These are phyloP conservation scores for Suillus hirtellus DNA, from an alignment of 768 basidiomycete genomes.

Conservation along the genomic window DNA sequence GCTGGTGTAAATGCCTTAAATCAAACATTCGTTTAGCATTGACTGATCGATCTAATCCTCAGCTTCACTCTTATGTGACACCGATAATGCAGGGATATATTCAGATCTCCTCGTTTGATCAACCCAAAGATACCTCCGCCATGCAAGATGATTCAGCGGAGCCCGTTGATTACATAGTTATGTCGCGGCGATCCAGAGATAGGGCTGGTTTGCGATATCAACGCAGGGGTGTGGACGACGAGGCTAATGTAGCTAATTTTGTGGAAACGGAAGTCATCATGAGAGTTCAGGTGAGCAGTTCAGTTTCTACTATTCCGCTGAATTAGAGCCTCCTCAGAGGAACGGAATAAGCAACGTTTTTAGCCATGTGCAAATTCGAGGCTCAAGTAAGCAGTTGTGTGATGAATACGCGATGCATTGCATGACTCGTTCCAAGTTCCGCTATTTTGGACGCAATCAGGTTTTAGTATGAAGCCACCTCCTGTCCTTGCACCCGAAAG, in stretches of 20 bases:
- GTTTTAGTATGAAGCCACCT: slow-evolving; percentile 85
- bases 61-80: slow-evolving; percentile 83
- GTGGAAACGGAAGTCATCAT: slow-evolving; percentile 93
- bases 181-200: slow-evolving; percentile 85
- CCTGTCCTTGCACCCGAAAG: slow-evolving; percentile 75
- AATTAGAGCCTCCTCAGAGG: slow-evolving; percentile 44
- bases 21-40: slow-evolving; percentile 2
- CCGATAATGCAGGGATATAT: slow-evolving; percentile 95
- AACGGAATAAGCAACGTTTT: slow-evolving; percentile 78
- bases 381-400: slow-evolving; percentile 63
- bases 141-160: slow-evolving; percentile 40
- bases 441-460: slow-evolving; percentile 88
- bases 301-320: background rate
- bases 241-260: slow-evolving; percentile 92
- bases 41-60: slow-evolving; percentile 4
- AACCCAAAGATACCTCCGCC: slow-evolving; percentile 44
- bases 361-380: slow-evolving; percentile 87
- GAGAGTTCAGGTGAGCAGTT: slow-evolving; percentile 64
- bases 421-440: slow-evolving; percentile 56
- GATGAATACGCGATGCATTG: background rate
- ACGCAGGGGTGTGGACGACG: slow-evolving; percentile 90
- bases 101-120: slow-evolving; percentile 67
- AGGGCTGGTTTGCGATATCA: slow-evolving; percentile 94
- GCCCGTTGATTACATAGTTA: slow-evolving; percentile 73
- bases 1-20: slow-evolving; percentile 61